Evolutionary conservation across 768 basidiomycete genomes (phyloP).

Genomic region (Botryobasidium botryosum): DNA sequence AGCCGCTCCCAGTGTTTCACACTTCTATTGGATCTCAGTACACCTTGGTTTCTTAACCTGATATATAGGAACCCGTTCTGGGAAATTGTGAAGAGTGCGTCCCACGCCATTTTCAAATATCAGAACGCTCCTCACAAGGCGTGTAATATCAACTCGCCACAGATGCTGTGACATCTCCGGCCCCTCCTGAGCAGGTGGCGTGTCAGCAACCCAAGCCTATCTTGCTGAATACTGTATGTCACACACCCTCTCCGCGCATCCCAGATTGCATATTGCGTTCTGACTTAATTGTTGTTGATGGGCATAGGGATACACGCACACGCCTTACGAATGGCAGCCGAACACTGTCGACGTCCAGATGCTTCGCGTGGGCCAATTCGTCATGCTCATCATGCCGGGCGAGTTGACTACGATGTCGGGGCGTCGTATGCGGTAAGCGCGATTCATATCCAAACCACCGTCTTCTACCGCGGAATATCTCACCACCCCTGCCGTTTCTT

Average conservation of each 20-base stretch:
- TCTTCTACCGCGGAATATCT: not conserved
- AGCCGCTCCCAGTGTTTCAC: too few relatives aligned
- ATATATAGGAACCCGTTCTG: constrained; percentile 53
- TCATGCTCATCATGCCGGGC: constrained; percentile 59
- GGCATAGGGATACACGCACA: constrained; percentile 43
- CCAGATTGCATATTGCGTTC: not conserved
- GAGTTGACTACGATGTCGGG: constrained; percentile 77
- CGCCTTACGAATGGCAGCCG: constrained; percentile 61
- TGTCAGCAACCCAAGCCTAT: constrained; percentile 71
- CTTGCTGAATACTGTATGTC: constrained; percentile 48
- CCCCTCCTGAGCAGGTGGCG: constrained; percentile 40
- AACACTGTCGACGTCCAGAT: constrained; percentile 61
- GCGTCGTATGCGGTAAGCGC: constrained; percentile 45
- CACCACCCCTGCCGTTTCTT: not conserved
- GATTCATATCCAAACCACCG: not conserved
- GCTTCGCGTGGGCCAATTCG: constrained; percentile 57
- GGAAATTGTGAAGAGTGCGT: constrained; percentile 53
- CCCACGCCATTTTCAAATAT: too few relatives aligned
- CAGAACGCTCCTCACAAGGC: too few relatives aligned
- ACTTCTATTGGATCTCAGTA: too few relatives aligned
- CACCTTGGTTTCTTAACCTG: too few relatives aligned
- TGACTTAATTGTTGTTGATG: not conserved
- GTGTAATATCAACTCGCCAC: not conserved
- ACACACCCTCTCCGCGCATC: too few relatives aligned
- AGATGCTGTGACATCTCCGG: constrained; percentile 49